Conservation (phyloP, 2,329 filamentous ascomycete genomes). For the Blastomyces parvus region DNA sequence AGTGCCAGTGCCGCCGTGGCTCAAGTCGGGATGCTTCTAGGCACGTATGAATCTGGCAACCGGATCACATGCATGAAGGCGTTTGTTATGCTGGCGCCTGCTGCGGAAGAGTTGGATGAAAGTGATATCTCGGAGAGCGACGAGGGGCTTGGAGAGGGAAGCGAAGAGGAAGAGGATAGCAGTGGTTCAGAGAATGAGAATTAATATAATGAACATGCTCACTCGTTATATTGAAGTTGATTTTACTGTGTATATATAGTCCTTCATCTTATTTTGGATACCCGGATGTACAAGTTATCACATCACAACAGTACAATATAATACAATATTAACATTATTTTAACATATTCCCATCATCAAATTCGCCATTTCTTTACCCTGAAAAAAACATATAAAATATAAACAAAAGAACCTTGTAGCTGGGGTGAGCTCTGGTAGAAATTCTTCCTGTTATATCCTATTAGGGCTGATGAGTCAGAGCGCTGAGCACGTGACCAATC, state of each 20-base stretch:
- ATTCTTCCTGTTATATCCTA: too few relatives aligned
- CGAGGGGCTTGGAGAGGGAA: conserved; percentile 17
- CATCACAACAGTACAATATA: not conserved
- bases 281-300: too few relatives aligned
- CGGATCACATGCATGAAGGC: conserved; percentile 80
- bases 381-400: too few relatives aligned
- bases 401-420: too few relatives aligned
- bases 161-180: conserved; percentile 15
- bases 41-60: conserved; percentile 73
- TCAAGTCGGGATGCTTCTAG: conserved; percentile 59
- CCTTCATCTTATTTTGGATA: not conserved
- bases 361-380: too few relatives aligned
- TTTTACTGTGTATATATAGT: not conserved
- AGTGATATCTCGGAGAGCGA: conserved; percentile 25
- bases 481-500: not conserved
- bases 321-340: too few relatives aligned
- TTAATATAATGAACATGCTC: not conserved
- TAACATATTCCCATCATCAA: too few relatives aligned
- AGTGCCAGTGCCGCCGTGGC: conserved; percentile 12
- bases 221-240: not conserved
- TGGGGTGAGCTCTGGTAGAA: too few relatives aligned
- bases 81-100: conserved; percentile 68
- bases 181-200: conserved; percentile 5
- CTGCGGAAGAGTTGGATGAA: conserved; percentile 45
- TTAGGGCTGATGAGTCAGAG: conserved; percentile 3